Conservation (phyloP, 2,329 filamentous ascomycete species). For the Stachybotrys chlorohalonatus region DNA sequence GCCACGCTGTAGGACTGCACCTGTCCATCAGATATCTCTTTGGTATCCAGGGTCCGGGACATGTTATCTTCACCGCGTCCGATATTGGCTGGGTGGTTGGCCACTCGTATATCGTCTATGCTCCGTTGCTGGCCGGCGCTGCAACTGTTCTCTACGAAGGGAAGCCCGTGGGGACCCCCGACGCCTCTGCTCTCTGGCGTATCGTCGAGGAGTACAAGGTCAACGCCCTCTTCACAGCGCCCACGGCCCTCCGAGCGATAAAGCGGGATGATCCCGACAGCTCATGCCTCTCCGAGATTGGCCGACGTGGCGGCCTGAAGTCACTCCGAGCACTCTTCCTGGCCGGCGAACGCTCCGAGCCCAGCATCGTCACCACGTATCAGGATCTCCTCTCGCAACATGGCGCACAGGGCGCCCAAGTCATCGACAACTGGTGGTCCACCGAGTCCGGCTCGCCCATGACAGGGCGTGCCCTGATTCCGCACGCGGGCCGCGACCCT, state of each 20-base stretch:
- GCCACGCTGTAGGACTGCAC: constrained; percentile 78
- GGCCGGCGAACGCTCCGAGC: constrained; percentile 83
- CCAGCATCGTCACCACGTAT: constrained; percentile 74
- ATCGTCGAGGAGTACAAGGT: constrained; percentile 79
- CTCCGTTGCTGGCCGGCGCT: constrained; percentile 74
- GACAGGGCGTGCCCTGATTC: constrained; percentile 43
- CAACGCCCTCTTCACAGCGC: constrained; percentile 77
- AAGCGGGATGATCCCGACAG: constrained; percentile 77
- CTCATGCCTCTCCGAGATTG: constrained; percentile 51
- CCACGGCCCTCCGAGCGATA: constrained; percentile 79
- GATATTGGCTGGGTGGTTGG: constrained; percentile 77
- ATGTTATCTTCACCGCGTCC: constrained; percentile 64
- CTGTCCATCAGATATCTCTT: constrained; percentile 78
- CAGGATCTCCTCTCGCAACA: constrained; percentile 61
- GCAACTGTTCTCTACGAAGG: constrained; percentile 86
- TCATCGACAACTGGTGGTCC: constrained; percentile 55
- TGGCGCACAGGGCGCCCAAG: constrained; percentile 49
- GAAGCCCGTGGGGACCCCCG: constrained; percentile 85
- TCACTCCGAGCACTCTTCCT: constrained; percentile 69
- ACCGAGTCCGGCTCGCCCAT: constrained; percentile 51
- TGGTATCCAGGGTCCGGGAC: constrained; percentile 71
- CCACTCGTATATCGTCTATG: constrained; percentile 81
- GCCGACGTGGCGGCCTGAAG: constrained; percentile 60
- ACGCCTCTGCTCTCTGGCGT: constrained; percentile 82
- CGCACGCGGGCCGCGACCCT: constrained; percentile 49